Evolutionary conservation across 768 basidiomycete genomes (phyloP).

Genomic region (Coprinopsis marcescibilis): DNA sequence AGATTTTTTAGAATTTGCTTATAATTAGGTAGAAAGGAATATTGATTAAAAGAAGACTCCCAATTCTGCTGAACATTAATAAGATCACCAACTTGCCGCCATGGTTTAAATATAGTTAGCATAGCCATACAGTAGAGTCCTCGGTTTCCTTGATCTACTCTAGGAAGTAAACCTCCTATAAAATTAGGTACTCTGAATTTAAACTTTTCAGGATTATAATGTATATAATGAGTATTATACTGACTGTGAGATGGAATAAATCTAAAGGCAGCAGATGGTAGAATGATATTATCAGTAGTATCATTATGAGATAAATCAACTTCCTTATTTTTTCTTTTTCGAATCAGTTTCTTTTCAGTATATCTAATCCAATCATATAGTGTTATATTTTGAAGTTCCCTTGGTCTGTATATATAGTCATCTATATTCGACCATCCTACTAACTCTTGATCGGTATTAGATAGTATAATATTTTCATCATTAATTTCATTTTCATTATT

Average conservation of each 20-base stretch:
- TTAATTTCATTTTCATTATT: not conserved
- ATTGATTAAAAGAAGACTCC: conserved; percentile 19
- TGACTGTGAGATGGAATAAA: conserved; percentile 16
- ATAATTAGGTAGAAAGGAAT: conserved; percentile 13
- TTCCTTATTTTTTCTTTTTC: not conserved
- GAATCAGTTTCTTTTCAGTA: conserved; percentile 12
- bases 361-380: conserved; percentile 22
- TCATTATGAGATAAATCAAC: conserved; percentile 8
- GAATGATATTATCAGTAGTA: not conserved
- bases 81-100: conserved; percentile 22
- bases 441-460: conserved; percentile 8
- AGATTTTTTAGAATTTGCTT: conserved; percentile 22
- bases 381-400: conserved; percentile 11
- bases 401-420: conserved; percentile 23
- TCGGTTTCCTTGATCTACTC: conserved; percentile 24
- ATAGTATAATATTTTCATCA: conserved; percentile 10
- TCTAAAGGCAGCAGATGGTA: not conserved
- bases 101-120: conserved; percentile 26
- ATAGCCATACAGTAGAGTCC: conserved; percentile 27
- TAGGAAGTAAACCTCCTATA: conserved; percentile 24
- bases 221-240: conserved; percentile 14
- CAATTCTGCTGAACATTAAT: conserved; percentile 16
- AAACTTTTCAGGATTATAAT: conserved; percentile 1
- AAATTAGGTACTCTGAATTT: conserved; percentile 20
- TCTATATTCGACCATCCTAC: conserved; percentile 17